Evolutionary conservation across 768 basidiomycete genomes (phyloP), one percentile per base, ranked within the genome.

Genomic region (Podaxis sp.): DNA sequence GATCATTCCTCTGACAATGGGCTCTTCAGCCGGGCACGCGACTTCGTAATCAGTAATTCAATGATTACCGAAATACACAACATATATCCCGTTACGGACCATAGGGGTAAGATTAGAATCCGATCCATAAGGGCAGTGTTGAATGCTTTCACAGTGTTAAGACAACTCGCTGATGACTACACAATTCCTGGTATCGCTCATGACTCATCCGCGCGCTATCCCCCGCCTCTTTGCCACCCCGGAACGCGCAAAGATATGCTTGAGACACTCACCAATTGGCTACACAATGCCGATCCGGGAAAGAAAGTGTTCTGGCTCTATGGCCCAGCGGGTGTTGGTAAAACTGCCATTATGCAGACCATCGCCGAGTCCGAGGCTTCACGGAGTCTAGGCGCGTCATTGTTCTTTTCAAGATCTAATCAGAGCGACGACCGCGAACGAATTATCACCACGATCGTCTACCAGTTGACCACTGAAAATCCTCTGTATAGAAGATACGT

Each of bases 301-400:
- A 33, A 57, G 13, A 11, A 25, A 5, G 46, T 46, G 15, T 15
- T 57, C 12, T 57, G 41, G 43, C 56, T 57, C 19, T 9, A 46
- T 25, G 41, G 41, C 11, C 7, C 55, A 4, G 55, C 55, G 3
- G 55, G 55, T 4, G 55, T 56, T 24, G 55, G 55, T 24, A 56
- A 56, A 25, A 41, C 55, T 15, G 55, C 55, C 7, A 56, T 56
- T n/a, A 43, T 56, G 38, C 40, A 56, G 40, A 56, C 55, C 13
- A 12, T 56, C 5, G 55, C 24, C 8, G 55, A 56, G n/a, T 24
- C 41, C 22, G 55, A 56, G 12, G 17, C 8, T 9, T 11, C 37
- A 12, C 25, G n/a, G 4, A 8, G 12, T 8, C 19, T 56, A 8
- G 55, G 55, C 22, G 55, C 55, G 12, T 41, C 55, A 17, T 11